These are phyloP conservation scores for Cucurbita pepo DNA, from an alignment of 306 rosid genomes.

Conservation along the genomic window DNA sequence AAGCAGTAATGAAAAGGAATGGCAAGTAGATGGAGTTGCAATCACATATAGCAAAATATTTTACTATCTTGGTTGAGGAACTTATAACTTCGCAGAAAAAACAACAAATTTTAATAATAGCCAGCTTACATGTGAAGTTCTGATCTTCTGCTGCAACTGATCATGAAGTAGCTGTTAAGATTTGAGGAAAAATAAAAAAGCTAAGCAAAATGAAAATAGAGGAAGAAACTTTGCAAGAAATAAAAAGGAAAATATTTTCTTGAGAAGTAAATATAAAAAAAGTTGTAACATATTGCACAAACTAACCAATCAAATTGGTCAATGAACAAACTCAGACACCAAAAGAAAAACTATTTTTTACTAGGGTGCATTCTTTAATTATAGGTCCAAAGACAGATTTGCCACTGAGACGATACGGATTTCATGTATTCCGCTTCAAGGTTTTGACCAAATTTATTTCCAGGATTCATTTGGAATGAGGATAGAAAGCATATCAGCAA, in stretches of 20 bases:
- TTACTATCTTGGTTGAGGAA: not conserved
- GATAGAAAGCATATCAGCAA: not conserved
- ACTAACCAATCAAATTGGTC: not conserved
- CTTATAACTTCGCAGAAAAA: not conserved
- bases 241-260: not conserved
- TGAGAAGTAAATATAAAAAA: not conserved
- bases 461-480: not conserved
- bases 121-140: slow-evolving; percentile 86
- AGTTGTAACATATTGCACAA: not conserved
- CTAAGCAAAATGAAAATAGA: not conserved
- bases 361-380: not conserved
- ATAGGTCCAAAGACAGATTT: not conserved
- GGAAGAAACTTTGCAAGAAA: not conserved
- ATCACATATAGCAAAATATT: not conserved
- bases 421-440: not conserved
- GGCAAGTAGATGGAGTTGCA: not conserved
- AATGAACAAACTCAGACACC: not conserved
- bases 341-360: not conserved
- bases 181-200: slow-evolving; percentile 6
- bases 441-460: not conserved
- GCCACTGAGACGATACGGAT: not conserved
- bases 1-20: not conserved
- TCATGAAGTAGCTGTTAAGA: slow-evolving; percentile 69
- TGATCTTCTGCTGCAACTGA: slow-evolving; percentile 87
- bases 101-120: slow-evolving; percentile 10